These are phyloP conservation scores for Gardenia jasminoides DNA, from an alignment of 257 asterid species.

Conservation along the genomic window DNA sequence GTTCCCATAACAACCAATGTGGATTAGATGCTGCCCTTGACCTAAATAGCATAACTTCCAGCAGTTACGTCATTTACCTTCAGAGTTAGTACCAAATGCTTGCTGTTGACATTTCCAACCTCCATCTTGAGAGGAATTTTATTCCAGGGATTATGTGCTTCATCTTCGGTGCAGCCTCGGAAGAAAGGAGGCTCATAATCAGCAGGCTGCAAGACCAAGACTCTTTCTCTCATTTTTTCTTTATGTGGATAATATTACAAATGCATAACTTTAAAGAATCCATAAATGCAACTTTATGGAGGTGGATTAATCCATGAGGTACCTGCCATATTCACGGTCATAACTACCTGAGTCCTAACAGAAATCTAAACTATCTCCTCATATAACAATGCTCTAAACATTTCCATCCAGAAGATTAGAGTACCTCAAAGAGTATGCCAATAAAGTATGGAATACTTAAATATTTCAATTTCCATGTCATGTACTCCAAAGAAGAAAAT, in stretches of 20 bases:
- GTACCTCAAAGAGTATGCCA: background rate
- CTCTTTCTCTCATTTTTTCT: background rate
- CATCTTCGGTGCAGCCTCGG: constrained; percentile 82
- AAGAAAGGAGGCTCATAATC: constrained; percentile 97
- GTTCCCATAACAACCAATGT: constrained; percentile 13
- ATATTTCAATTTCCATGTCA: background rate
- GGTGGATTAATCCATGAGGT: background rate
- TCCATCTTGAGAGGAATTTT: constrained; percentile 83
- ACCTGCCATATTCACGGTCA: background rate
- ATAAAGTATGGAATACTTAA: background rate
- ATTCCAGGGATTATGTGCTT: constrained; percentile 74
- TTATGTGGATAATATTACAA: background rate
- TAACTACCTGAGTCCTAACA: background rate
- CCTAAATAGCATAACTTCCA: constrained; percentile 6
- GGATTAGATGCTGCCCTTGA: constrained; percentile 15
- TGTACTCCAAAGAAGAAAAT: background rate
- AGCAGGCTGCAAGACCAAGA: constrained; percentile 69
- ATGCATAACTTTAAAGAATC: background rate
- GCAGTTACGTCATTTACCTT: constrained; percentile 49
- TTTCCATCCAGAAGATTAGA: background rate
- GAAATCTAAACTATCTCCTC: background rate
- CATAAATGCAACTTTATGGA: background rate
- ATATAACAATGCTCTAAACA: background rate
- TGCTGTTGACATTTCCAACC: constrained; percentile 90
- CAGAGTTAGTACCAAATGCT: constrained; percentile 77